These are phyloP conservation scores for Ilyonectria mors-panacis DNA, from an alignment of 2,329 filamentous ascomycete species.

Conservation along the genomic window DNA sequence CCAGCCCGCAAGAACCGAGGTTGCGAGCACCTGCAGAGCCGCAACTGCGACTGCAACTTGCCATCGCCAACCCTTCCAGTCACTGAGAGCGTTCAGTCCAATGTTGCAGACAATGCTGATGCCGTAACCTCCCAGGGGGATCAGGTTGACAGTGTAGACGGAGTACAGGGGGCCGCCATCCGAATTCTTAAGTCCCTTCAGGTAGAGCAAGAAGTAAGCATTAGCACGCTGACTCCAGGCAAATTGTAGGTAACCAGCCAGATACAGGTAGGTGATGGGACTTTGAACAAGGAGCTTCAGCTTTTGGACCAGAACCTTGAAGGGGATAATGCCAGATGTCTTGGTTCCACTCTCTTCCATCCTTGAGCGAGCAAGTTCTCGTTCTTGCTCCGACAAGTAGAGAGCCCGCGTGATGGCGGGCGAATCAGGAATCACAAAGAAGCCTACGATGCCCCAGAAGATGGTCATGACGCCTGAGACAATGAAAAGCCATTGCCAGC, in stretches of 20 bases:
- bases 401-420: constrained; percentile 40
- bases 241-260: constrained; percentile 52
- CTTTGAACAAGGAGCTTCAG: constrained; percentile 35
- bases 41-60: constrained; percentile 67
- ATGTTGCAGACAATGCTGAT: constrained; percentile 63
- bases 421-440: constrained; percentile 40
- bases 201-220: constrained; percentile 54
- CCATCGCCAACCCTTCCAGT: constrained; percentile 63
- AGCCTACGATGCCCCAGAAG: constrained; percentile 41
- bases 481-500: constrained; percentile 45
- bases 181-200: constrained; percentile 47
- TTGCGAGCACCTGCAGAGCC: constrained; percentile 52
- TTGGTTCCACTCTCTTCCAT: constrained; percentile 40
- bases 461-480: constrained; percentile 41
- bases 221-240: constrained; percentile 55
- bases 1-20: constrained; percentile 46
- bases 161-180: constrained; percentile 45
- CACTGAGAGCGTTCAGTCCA: constrained; percentile 67
- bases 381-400: constrained; percentile 30
- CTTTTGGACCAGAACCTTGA: constrained; percentile 34
- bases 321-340: constrained; percentile 38
- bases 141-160: constrained; percentile 65
- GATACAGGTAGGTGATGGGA: constrained; percentile 49
- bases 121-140: constrained; percentile 60
- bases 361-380: constrained; percentile 30